These are phyloP conservation scores for Chaetomiaceae sp. DNA, from an alignment of 2,329 filamentous ascomycete species.

Conservation along the genomic window DNA sequence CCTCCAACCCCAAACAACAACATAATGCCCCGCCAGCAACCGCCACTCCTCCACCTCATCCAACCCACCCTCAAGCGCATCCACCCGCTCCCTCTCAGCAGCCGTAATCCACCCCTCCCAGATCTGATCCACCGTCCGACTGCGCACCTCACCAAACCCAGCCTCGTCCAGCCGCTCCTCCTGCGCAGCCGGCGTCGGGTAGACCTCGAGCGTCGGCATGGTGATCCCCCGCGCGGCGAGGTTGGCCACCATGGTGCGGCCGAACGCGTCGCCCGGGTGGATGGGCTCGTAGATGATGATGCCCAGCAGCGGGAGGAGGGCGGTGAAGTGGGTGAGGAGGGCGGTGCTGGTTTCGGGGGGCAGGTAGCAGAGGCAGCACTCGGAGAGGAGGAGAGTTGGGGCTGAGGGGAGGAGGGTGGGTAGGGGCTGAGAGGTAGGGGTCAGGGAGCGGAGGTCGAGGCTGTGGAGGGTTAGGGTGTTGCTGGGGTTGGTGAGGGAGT, in stretches of 20 bases:
- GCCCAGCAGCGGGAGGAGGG: constrained; percentile 19
- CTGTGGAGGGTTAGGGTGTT: constrained; percentile 46
- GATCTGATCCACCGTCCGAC: constrained; percentile 39
- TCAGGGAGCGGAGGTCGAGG: constrained; percentile 64
- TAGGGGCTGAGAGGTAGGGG: constrained; percentile 28
- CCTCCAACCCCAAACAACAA: constrained; percentile 83
- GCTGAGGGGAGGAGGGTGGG: constrained; percentile 49
- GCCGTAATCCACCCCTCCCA: constrained; percentile 70
- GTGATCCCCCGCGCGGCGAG: constrained; percentile 74
- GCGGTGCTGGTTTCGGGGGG: constrained; percentile 56
- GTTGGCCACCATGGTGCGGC: constrained; percentile 87
- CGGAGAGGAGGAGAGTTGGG: constrained; percentile 83
- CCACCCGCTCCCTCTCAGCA: constrained; percentile 73
- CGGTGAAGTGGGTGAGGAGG: constrained; percentile 51
- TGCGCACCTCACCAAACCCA: constrained; percentile 48
- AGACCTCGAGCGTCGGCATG: constrained; percentile 75
- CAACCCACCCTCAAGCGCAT: constrained; percentile 72
- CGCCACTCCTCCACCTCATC: constrained; percentile 96
- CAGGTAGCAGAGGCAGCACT: constrained; percentile 94
- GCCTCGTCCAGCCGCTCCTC: constrained; percentile 58
- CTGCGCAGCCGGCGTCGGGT: constrained; percentile 65
- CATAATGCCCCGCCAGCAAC: constrained; percentile 81
- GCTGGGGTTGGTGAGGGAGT: constrained; percentile 1
- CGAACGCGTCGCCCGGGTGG: constrained; percentile 77
- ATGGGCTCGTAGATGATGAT: constrained; percentile 87